Evolutionary conservation across 352 stramenopile species (phyloP), one percentile per base, ranked within the genome.

Genomic region (Phytophthora citrophthora): DNA sequence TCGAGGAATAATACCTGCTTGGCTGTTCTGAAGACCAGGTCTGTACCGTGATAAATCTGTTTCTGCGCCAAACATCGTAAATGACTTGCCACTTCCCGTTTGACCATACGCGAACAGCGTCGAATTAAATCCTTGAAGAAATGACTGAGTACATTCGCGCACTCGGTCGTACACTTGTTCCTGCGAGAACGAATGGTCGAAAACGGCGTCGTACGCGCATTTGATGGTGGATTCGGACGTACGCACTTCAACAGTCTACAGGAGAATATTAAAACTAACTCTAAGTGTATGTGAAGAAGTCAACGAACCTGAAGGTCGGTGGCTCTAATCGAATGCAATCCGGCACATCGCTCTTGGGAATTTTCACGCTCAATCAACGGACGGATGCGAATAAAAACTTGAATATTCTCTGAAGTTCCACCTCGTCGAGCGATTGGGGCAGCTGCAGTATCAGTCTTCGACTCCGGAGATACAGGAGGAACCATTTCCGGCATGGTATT

Each of bases 61-160:
- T 67, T 95, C 85, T 50, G 70, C 82, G 10, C 87, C 86, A 62
- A 94, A 94, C 88, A 95, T 95, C 18, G 88, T 95, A 58, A 92
- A 94, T 16, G 88, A 93, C 70, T 95, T 95, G 40, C 88, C 88
- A 54, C 80, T 93, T 15, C 88, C 88, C 1, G 88, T 95, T 36
- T 95, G 88, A 8, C 88, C 86, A 47, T 95, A 95, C 9, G 88
- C 88, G 36, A 95, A 95, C 23, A 94, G 69, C 10, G 87, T 95
- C 12, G 87, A 82, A 64, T 95, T 95, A 68, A 94, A 95, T 1
- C 87, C 87, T 12, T 88, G 57, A 8, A 95, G 76, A 46, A 94
- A 94, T 9, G 82, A 83, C 49, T 90, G 77, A 7, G 83, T 93
- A 43, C 87, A 94, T 48, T 95, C 85, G 0, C 67, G 75, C 7